Evolutionary conservation across 805 yeast genomes (phyloP).

Genomic region (Wickerhamiella alocasiicola): DNA sequence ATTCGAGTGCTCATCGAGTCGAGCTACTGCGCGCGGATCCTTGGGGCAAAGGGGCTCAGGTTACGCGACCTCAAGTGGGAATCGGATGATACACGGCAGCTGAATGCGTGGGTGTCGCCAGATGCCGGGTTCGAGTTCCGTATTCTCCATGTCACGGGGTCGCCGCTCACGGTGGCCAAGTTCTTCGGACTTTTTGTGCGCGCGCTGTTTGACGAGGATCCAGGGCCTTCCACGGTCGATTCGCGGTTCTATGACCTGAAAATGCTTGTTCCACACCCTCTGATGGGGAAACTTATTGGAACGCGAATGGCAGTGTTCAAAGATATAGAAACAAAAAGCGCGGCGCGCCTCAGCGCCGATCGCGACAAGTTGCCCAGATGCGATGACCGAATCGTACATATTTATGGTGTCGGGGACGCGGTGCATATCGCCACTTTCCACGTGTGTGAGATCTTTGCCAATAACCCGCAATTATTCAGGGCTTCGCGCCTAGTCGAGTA

Average conservation of each 20-base stretch:
- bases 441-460: slow-evolving; percentile 45
- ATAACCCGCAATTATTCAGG: slow-evolving; percentile 27
- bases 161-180: slow-evolving; percentile 65
- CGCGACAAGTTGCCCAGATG: slow-evolving; percentile 61
- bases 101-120: slow-evolving; percentile 25
- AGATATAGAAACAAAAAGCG: slow-evolving; percentile 72
- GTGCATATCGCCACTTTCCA: slow-evolving; percentile 73
- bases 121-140: slow-evolving; percentile 52
- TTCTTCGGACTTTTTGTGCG: slow-evolving; percentile 67
- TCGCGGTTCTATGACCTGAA: slow-evolving; percentile 46
- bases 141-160: slow-evolving; percentile 59
- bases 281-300: slow-evolving; percentile 74
- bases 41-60: slow-evolving; percentile 18
- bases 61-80: slow-evolving; percentile 13
- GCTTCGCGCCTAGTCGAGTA: background rate
- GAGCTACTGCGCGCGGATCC: slow-evolving; percentile 11
- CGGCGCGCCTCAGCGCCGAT: slow-evolving; percentile 63
- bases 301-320: slow-evolving; percentile 59
- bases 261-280: slow-evolving; percentile 60
- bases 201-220: slow-evolving; percentile 52
- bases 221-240: slow-evolving; percentile 43
- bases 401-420: slow-evolving; percentile 76
- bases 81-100: slow-evolving; percentile 10
- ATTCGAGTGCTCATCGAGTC: slow-evolving; percentile 9
- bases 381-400: slow-evolving; percentile 59